These are phyloP conservation scores for Solanum tacnaense DNA, from an alignment of 257 asterid genomes.

Conservation along the genomic window DNA sequence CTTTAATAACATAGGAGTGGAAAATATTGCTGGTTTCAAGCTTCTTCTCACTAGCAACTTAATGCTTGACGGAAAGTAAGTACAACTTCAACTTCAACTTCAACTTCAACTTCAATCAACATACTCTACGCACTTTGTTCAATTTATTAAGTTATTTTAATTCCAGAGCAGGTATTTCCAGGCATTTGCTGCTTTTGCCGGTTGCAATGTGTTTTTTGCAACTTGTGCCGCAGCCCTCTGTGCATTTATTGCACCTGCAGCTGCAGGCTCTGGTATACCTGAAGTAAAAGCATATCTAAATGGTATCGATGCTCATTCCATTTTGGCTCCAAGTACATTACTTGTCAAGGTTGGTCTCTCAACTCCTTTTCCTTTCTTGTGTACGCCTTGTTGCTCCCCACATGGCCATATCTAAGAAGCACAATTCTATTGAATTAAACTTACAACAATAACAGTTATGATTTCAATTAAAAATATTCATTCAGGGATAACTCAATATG, in stretches of 20 bases:
- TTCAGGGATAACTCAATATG: neutral
- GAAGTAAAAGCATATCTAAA: constrained; percentile 98
- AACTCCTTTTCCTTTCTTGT: neutral
- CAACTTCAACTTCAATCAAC: constrained; percentile 8
- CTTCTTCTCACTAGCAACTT: constrained; percentile 49
- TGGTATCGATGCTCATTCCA: constrained; percentile 93
- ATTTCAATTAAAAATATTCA: neutral
- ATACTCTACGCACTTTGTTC: neutral
- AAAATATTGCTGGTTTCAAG: constrained; percentile 88
- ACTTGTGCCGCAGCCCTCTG: constrained; percentile 66
- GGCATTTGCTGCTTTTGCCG: constrained; percentile 66
- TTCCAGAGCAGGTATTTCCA: constrained; percentile 45
- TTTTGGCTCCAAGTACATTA: constrained; percentile 91
- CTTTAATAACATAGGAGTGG: constrained; percentile 80
- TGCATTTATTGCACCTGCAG: constrained; percentile 87
- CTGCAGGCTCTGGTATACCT: constrained; percentile 98
- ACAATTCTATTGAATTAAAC: neutral
- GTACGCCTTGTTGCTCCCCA: neutral
- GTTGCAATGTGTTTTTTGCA: constrained; percentile 54
- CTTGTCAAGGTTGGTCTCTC: constrained; percentile 62
- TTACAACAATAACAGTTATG: neutral
- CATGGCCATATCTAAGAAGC: neutral
- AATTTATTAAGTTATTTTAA: constrained; percentile 1
- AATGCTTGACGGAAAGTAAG: constrained; percentile 64
- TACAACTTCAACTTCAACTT: constrained; percentile 15